Conservation (phyloP, 2,329 filamentous ascomycete species). For the Periglandula ipomoeae region DNA sequence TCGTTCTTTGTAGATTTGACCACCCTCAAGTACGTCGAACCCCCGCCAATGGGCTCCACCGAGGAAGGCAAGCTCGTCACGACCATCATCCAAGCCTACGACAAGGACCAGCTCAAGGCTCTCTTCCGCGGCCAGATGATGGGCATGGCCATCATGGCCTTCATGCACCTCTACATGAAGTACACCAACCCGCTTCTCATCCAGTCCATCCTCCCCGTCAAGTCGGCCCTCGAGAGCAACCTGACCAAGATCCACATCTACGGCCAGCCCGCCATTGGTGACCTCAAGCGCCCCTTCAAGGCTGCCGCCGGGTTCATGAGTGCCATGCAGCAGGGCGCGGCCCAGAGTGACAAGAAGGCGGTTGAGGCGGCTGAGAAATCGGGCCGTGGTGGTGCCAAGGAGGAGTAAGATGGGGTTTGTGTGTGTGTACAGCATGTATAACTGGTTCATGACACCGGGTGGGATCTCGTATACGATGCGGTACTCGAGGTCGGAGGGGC, state of each 20-base stretch:
- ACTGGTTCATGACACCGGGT: no score
- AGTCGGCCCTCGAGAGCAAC: conserved; percentile 91
- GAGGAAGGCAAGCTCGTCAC: conserved; percentile 96
- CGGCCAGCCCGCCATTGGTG: conserved; percentile 76
- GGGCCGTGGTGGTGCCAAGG: conserved; percentile 61
- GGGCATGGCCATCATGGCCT: conserved; percentile 94
- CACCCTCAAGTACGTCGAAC: conserved; percentile 97
- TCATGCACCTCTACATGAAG: conserved; percentile 99
- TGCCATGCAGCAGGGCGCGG: conserved; percentile 60
- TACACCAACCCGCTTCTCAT: conserved; percentile 99
- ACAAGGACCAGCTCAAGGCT: conserved; percentile 72
- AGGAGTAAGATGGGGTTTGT: conserved; percentile 43
- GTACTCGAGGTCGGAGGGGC: no score
- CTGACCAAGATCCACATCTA: conserved; percentile 92
- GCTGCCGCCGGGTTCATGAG: conserved; percentile 72
- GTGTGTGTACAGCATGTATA: no score
- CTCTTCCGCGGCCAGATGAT: conserved; percentile 88
- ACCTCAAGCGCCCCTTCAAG: conserved; percentile 97
- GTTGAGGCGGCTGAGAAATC: conserved; percentile 72
- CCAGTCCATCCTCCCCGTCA: conserved; percentile 96
- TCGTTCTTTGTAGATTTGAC: conserved; percentile 64
- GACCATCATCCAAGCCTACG: conserved; percentile 94
- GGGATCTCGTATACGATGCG: not conserved
- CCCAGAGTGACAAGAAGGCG: conserved; percentile 88
- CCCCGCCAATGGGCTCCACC: conserved; percentile 80